Base-by-base conservation (phyloP, 495 filamentous ascomycete species). In the Staphylotrichum longicolle region DNA sequence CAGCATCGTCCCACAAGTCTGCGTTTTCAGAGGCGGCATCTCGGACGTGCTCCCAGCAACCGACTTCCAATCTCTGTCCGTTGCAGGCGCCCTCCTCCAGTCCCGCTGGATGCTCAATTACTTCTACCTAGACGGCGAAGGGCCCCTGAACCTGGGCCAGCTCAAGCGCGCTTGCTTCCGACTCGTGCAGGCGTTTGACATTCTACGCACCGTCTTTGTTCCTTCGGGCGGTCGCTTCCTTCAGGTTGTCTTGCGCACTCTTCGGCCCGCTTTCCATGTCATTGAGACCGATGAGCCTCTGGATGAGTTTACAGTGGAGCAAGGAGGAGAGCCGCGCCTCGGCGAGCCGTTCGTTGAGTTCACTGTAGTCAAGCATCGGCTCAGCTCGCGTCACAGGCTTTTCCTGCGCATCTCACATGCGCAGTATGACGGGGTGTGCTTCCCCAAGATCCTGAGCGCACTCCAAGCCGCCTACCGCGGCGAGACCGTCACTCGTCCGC, bases 401-500 rank as follows among this genome's bases (percentile, higher is more conserved):
- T 70, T 85, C 54, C 73, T 90, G 12, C 79, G 85, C 3, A 76
- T 88, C 5, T 88, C 85, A 0, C 87, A 90, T 61, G 85, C 86
- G 6, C 86, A 90, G 63, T 88, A 85, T 55, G 87, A 88, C 59
- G 86, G 84, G 33, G 76, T 88, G 2, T 88, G 80, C 68, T 72
- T 89, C 20, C 79, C 84, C 0, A 77, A 74, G 56, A 83, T 88
- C 20, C 76, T 86, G 59, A 67, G 71, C 2, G 79, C 80, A 34
- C 78, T 89, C 48, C 74, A 81, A 41, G 73, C 75, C 20, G 75
- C 75, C 1, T 88, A 86, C 66, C 73, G 79, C 49, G 80, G 80
- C n/a, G 70, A 75, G 41, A 62, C 70, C 4, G 67, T 85, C 6
- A 69, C 75, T 1, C 67, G 66, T 15, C 67, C 80, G 10, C 75